A percentile compares a stretch with the other conserved stretches of the same genome.
These are phyloP conservation scores for Mollisia scopiformis DNA, from an alignment of 2,329 filamentous ascomycete genomes.

Conservation along the genomic window DNA sequence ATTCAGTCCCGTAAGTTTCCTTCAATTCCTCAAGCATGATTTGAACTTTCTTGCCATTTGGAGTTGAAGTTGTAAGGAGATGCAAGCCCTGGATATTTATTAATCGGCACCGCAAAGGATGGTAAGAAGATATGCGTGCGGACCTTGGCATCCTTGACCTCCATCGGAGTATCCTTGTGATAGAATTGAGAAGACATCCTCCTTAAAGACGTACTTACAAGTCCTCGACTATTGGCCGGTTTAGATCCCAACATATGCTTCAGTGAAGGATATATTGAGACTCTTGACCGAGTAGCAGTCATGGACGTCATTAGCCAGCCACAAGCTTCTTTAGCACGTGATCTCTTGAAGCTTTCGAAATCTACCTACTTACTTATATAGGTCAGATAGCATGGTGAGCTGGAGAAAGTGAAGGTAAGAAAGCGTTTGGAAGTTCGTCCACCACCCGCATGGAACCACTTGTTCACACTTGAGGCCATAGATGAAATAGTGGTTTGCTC, in stretches of 20 bases:
- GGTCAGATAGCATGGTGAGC: too few relatives aligned
- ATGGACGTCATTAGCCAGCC: not conserved
- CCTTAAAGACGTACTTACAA: not conserved
- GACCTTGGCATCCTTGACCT: constrained; percentile 24
- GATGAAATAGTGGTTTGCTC: not conserved
- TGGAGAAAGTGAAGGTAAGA: too few relatives aligned
- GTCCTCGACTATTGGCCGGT: not conserved
- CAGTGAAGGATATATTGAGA: not conserved
- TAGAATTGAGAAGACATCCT: not conserved
- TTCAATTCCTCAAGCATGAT: constrained; percentile 59
- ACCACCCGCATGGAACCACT: too few relatives aligned
- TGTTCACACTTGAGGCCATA: not conserved
- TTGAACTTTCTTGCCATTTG: constrained; percentile 54
- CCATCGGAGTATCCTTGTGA: not conserved
- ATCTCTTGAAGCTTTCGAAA: not conserved
- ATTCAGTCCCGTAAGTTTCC: constrained; percentile 51
- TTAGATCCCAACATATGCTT: not conserved
- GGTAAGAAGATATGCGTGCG: not conserved
- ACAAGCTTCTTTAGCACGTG: not conserved
- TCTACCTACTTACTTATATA: too few relatives aligned
- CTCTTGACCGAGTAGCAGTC: not conserved
- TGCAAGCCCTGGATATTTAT: constrained; percentile 44
- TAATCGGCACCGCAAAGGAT: not conserved
- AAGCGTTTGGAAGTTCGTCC: too few relatives aligned
- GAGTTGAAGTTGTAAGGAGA: constrained; percentile 52